Base-by-base conservation (phyloP, 441 rosid species). In the Capsella rubella region DNA sequence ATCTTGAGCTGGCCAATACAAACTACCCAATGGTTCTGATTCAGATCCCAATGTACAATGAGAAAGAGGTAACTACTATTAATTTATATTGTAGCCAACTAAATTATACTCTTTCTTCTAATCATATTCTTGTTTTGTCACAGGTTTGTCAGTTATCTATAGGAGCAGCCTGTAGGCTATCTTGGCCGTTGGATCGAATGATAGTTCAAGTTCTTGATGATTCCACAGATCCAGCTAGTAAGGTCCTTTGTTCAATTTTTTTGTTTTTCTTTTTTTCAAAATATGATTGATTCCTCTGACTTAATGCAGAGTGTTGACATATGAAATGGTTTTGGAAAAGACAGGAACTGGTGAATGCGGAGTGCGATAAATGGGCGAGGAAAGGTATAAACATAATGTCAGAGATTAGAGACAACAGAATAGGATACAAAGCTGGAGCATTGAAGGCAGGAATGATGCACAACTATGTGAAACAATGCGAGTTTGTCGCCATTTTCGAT, bases 1-100 rank as follows among this genome's bases (percentile, higher is more conserved):
- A 88, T 78, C 77, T 83, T 53, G 93, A 88, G 78, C 61, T 82
- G 0, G 91, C 86, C 5, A 80, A 79, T 69, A 77, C 51, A 45
- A 73, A 77, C 62, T 88, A 83, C 39, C 90, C 93, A 10, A 86
- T 85, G 91, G 84, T 88, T 40, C 77, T 88, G 0, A 89, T 88
- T 4, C 93, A 88, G 79, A 85, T 88, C 74, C 93, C 93, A 54
- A 87, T 88, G 93, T 88, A 87, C 62, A 88, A 88, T 69, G 93
- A 88, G 74, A 88, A 78, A 71, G 90, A 87, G 91, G 93, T 87
- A 56, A 28, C 3, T 45, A 3, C 5, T 13, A 4, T 6, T 11
- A 42, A 27, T 50, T 68, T 12, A 15, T 10, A 2, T 53, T 8
- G 8, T 58, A 37, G 47, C 46, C 53, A 69, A 54, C 1, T 40